These are phyloP conservation scores for Talaromyces albobiverticillius DNA, from an alignment of 2,329 filamentous ascomycete species.

Conservation along the genomic window DNA sequence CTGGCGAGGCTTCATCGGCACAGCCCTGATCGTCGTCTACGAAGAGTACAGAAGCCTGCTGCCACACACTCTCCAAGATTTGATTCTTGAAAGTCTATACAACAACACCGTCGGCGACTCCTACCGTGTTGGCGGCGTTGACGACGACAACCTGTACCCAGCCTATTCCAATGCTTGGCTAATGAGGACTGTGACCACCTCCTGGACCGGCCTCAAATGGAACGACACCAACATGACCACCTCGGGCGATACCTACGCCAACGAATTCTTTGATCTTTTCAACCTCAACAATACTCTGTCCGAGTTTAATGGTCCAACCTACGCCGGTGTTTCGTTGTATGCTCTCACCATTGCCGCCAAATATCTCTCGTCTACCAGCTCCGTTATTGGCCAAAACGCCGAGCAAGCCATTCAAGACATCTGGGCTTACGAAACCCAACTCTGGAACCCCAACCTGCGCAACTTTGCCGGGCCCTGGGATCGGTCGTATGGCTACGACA, in stretches of 20 bases:
- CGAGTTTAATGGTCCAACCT: constrained; percentile 63
- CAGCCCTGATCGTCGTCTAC: constrained; percentile 56
- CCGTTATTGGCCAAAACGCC: constrained; percentile 53
- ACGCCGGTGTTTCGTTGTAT: constrained; percentile 60
- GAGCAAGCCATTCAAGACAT: constrained; percentile 52
- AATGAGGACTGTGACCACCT: constrained; percentile 61
- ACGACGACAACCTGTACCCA: constrained; percentile 61
- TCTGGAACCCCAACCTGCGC: constrained; percentile 59
- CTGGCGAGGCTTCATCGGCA: constrained; percentile 63
- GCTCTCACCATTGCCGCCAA: constrained; percentile 59
- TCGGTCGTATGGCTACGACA: constrained; percentile 61
- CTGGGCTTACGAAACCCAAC: constrained; percentile 51
- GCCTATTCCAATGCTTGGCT: constrained; percentile 61
- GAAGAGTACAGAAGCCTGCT: constrained; percentile 57
- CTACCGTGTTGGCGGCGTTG: constrained; percentile 60
- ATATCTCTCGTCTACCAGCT: constrained; percentile 52
- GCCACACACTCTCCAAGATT: constrained; percentile 32
- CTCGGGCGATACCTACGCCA: constrained; percentile 56
- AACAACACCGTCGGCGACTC: constrained; percentile 58
- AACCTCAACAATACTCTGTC: constrained; percentile 55
- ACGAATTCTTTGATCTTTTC: constrained; percentile 57
- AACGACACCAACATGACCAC: constrained; percentile 59
- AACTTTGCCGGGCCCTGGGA: constrained; percentile 66
- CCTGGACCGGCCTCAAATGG: constrained; percentile 56
- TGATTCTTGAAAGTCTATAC: constrained; percentile 54